Evolutionary conservation across 768 basidiomycete species (phyloP).

Genomic region (Leccinum subgranulosum): DNA sequence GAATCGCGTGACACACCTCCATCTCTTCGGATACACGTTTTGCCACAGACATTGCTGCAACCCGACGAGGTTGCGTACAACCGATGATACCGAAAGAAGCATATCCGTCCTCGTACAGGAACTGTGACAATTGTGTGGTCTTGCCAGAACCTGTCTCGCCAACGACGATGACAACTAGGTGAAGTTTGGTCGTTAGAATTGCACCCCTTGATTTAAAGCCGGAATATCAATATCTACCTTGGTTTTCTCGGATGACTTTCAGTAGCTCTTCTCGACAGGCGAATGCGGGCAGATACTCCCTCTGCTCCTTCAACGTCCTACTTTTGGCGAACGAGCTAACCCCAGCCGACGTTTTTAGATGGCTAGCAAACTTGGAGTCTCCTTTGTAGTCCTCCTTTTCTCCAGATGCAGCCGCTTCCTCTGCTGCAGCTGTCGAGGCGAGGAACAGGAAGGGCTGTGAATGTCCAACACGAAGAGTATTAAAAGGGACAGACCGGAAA

Average conservation of each 20-base stretch:
- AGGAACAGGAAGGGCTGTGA: slow-evolving; percentile 58
- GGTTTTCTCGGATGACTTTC: slow-evolving; percentile 87
- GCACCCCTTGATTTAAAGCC: no score
- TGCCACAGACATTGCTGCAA: slow-evolving; percentile 99
- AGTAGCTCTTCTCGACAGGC: slow-evolving; percentile 94
- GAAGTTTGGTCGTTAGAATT: not conserved
- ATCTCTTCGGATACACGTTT: slow-evolving; percentile 99
- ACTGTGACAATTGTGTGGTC: slow-evolving; percentile 94
- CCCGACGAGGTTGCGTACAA: slow-evolving; percentile 97
- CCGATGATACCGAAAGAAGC: slow-evolving; percentile 87
- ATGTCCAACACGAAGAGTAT: slow-evolving; percentile 62
- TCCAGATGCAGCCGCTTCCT: slow-evolving; percentile 45
- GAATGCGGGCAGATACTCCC: slow-evolving; percentile 97
- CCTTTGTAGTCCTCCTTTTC: slow-evolving; percentile 78
- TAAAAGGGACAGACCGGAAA: slow-evolving; percentile 20
- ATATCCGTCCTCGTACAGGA: slow-evolving; percentile 96
- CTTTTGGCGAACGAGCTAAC: slow-evolving; percentile 78
- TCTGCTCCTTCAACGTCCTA: slow-evolving; percentile 87
- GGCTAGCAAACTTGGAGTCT: slow-evolving; percentile 96
- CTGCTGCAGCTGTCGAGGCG: slow-evolving; percentile 46
- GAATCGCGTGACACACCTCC: slow-evolving; percentile 57
- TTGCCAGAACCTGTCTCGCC: slow-evolving; percentile 99
- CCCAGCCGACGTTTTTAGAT: slow-evolving; percentile 77
- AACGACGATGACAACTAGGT: slow-evolving; percentile 84
- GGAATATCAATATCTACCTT: slow-evolving; percentile 53